Conservation (phyloP, 257 asterid genomes). For the Petunia secreta region DNA sequence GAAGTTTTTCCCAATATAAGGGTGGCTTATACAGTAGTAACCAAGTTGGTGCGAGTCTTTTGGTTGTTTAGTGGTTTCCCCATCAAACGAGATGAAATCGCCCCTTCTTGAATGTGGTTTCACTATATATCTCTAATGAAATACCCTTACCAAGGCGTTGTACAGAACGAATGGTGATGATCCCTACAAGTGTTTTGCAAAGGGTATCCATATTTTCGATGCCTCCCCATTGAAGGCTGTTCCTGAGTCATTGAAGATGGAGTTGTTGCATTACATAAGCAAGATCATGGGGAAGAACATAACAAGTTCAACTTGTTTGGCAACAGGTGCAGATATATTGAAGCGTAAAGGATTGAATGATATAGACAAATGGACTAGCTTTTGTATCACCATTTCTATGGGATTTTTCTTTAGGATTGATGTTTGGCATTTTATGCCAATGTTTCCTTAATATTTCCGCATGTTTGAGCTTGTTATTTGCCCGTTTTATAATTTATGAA, state of each 20-base stretch:
- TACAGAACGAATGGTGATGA: constrained; percentile 60
- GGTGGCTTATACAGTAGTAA: constrained; percentile 63
- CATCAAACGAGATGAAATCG: constrained; percentile 54
- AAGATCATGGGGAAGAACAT: constrained; percentile 53
- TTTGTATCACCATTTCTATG: constrained; percentile 62
- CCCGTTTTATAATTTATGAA: too few relatives aligned
- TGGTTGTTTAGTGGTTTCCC: constrained; percentile 59
- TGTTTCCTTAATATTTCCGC: too few relatives aligned
- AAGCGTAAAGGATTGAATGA: constrained; percentile 54
- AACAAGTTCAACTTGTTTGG: constrained; percentile 54
- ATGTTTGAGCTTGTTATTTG: too few relatives aligned
- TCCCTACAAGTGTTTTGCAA: constrained; percentile 49
- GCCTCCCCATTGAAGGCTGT: constrained; percentile 43
- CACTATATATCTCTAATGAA: constrained; percentile 58
- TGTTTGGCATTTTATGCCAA: too few relatives aligned
- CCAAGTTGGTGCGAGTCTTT: constrained; percentile 55
- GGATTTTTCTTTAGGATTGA: constrained; percentile 60
- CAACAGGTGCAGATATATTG: constrained; percentile 50
- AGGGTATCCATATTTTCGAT: constrained; percentile 59
- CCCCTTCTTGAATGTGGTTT: constrained; percentile 62
- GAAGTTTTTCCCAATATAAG: constrained; percentile 53
- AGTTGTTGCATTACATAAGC: constrained; percentile 49
- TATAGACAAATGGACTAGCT: constrained; percentile 57
- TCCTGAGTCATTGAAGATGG: constrained; percentile 45
- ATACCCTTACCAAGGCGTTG: constrained; percentile 64